phyloP scores from a whole-genome alignment of 352 stramenopile genomes.

The Phytophthora litchii region DNA sequence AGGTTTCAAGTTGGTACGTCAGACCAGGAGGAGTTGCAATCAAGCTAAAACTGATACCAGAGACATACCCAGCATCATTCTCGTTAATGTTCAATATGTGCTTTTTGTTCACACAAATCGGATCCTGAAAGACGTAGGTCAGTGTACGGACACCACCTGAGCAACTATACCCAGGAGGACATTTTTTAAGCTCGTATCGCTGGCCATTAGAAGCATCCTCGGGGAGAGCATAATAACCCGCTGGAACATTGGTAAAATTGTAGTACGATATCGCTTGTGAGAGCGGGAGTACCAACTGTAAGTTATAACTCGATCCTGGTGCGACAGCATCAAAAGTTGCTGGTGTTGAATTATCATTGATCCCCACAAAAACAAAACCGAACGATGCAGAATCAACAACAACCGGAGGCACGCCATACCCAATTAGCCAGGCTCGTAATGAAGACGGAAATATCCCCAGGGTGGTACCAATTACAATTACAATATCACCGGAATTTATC shows the following conservation, averaged over 20 bases:
- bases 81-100: conserved; percentile 46
- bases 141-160: conserved; percentile 36
- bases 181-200: conserved; percentile 42
- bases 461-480: conserved; percentile 22
- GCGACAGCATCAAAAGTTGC: conserved; percentile 22
- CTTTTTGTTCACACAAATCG: conserved; percentile 45
- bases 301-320: conserved; percentile 12
- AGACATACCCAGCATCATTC: conserved; percentile 36
- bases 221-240: conserved; percentile 56
- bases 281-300: conserved; percentile 35
- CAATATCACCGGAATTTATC: conserved; percentile 10
- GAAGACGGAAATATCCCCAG: conserved; percentile 3
- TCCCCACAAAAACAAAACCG: conserved; percentile 38
- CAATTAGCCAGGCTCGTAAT: conserved; percentile 23
- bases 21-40: conserved; percentile 23
- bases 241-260: conserved; percentile 34
- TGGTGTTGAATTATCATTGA: conserved; percentile 25
- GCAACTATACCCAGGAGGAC: conserved; percentile 50
- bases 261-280: conserved; percentile 37
- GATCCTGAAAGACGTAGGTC: conserved; percentile 35
- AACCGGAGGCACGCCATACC: conserved; percentile 17
- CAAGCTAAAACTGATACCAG: conserved; percentile 42
- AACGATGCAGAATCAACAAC: conserved; percentile 17
- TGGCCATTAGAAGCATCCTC: conserved; percentile 36
- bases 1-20: conserved; percentile 18